Evolutionary conservation across 306 rosid species (phyloP).

Genomic region (Comarum palustre): DNA sequence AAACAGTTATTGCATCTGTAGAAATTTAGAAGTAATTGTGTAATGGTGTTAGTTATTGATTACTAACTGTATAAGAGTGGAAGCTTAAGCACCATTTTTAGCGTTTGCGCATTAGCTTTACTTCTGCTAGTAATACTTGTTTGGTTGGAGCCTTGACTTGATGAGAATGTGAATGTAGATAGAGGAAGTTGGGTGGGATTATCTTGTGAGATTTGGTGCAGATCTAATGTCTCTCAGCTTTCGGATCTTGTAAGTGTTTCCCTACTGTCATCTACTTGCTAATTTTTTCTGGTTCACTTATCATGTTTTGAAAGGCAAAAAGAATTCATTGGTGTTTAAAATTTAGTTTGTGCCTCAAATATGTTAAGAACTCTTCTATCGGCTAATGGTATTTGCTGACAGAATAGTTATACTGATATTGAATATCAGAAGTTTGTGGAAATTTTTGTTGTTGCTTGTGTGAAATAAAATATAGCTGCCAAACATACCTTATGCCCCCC

Average conservation of each 20-base stretch:
- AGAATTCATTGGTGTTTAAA: neutral
- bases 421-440: slow-evolving; percentile 3
- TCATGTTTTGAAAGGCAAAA: neutral
- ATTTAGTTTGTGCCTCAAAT: neutral
- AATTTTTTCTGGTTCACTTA: slow-evolving; percentile 1
- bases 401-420: neutral
- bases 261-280: neutral
- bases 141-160: slow-evolving; percentile 13
- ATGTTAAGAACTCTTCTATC: neutral
- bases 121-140: neutral
- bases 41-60: neutral
- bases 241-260: slow-evolving; percentile 28
- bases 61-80: neutral
- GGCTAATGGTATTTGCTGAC: neutral
- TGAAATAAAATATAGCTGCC: neutral
- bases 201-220: slow-evolving; percentile 28
- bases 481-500: slow-evolving; percentile 5
- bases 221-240: slow-evolving; percentile 36
- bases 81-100: neutral
- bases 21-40: neutral
- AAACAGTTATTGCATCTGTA: neutral
- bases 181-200: slow-evolving; percentile 47
- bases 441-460: neutral
- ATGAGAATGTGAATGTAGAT: slow-evolving; percentile 23
- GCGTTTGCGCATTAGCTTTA: neutral